Conservation (phyloP, 1,284 basidiomycete genomes). For the Apiotrichum montevideense region DNA sequence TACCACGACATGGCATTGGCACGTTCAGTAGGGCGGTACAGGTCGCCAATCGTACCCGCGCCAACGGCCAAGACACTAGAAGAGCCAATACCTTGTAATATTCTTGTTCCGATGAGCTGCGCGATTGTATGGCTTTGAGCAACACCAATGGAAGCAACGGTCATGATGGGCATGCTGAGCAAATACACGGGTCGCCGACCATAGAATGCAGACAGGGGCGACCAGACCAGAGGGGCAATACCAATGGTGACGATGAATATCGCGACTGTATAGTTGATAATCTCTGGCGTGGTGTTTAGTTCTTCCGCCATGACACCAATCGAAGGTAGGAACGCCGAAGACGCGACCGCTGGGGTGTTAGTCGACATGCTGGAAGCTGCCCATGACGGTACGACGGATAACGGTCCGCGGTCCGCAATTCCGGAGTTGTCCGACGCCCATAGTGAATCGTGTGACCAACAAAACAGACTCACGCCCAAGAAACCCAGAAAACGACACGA, state of each 20-base stretch:
- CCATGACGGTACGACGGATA: too few species aligned
- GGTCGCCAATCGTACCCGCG: slow-evolving; percentile 59
- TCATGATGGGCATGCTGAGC: slow-evolving; percentile 56
- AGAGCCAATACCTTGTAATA: slow-evolving; percentile 56
- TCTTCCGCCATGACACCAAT: slow-evolving; percentile 62
- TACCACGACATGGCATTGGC: slow-evolving; percentile 61
- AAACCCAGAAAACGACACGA: slow-evolving; percentile 54
- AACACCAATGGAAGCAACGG: slow-evolving; percentile 57
- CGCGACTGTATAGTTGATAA: slow-evolving; percentile 55
- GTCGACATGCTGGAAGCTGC: not conserved
- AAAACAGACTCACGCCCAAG: slow-evolving; percentile 50
- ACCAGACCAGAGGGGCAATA: slow-evolving; percentile 52
- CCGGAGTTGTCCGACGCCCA: too few species aligned
- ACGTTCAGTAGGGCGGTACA: slow-evolving; percentile 58
- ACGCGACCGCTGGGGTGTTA: slow-evolving; percentile 55
- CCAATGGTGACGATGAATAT: slow-evolving; percentile 48
- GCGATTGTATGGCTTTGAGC: slow-evolving; percentile 51
- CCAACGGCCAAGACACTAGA: slow-evolving; percentile 55
- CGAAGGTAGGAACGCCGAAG: slow-evolving; percentile 62
- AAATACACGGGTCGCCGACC: slow-evolving; percentile 61
- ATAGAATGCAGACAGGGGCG: slow-evolving; percentile 54
- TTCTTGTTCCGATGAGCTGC: slow-evolving; percentile 57
- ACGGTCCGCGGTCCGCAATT: too few species aligned
- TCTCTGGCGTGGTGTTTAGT: slow-evolving; percentile 53
- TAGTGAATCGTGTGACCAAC: too few species aligned